Base-by-base conservation (phyloP, 495 filamentous ascomycete species). In the Umbilicaria muhlenbergii region DNA sequence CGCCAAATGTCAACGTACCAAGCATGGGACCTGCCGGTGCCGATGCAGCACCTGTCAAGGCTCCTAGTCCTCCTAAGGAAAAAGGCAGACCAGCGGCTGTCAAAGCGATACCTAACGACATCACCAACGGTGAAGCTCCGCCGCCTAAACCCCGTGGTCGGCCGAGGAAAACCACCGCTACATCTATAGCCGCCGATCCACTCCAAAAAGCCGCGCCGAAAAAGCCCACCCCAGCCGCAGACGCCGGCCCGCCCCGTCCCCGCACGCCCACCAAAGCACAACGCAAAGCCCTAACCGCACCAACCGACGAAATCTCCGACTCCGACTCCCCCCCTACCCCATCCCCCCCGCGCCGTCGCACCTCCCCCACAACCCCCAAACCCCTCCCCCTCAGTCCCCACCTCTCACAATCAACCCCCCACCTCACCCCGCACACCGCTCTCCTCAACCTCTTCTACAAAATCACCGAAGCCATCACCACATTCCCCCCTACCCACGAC, bases 381-480 rank as follows among this genome's bases (percentile, higher is more conserved):
- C 38, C 45, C 13, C 14, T 50, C 39, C 39, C 50, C 12, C 15
- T 38, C 13, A 17, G 45, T 5, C 43, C 45, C 10, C 57, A 44
- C 11, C 11, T 38, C 6, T 44, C 37, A 8, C 37, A 32, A 43
- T 5, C 19, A 21, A 45, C 46, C 32, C 32, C 36, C 36, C 39
- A 48, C 39, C 13, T 24, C 28, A 38, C 1, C 38, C 36, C 47
- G 3, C 41, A 17, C 36, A 46, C 41, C n/a, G 31, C 32, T 18
- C 41, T 53, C n/a, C 57, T 59, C 3, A 56, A 64, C 14, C 44
- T 86, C 13, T 78, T 77, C 51, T 51, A 50, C 7, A 66, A 70
- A 47, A 85, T 94, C 43, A 84, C 80, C 2, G 63, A 66, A 34
- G 78, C 80, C 6, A 67, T 94, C 34, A 72, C 54, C 6, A 59